These are phyloP conservation scores for Eragrostis nindensis DNA, from an alignment of 176 grass and related monocot species.

Conservation along the genomic window DNA sequence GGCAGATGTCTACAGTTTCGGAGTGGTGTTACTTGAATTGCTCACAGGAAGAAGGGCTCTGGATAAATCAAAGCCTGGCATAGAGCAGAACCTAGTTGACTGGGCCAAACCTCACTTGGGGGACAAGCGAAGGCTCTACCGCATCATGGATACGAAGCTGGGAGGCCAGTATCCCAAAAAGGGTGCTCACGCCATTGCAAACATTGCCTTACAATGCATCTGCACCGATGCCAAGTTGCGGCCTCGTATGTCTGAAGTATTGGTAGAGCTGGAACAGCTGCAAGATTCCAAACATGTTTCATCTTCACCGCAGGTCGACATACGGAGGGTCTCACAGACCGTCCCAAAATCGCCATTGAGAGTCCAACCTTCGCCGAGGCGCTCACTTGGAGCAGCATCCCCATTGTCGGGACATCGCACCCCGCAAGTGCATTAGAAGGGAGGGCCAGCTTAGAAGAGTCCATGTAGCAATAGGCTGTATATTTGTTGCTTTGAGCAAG, in stretches of 20 bases:
- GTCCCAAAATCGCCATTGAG: slow-evolving; percentile 60
- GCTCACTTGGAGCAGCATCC: slow-evolving; percentile 46
- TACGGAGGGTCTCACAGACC: slow-evolving; percentile 37
- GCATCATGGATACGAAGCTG: slow-evolving; percentile 77
- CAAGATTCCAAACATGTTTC: slow-evolving; percentile 53
- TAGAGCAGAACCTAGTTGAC: slow-evolving; percentile 79
- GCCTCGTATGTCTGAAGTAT: slow-evolving; percentile 64
- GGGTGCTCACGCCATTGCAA: slow-evolving; percentile 53
- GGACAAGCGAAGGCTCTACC: slow-evolving; percentile 74
- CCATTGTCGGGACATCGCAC: slow-evolving; percentile 54
- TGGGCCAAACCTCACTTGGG: slow-evolving; percentile 72
- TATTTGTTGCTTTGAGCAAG: slow-evolving; percentile 39
- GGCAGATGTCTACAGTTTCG: slow-evolving; percentile 94
- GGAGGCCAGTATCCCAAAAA: slow-evolving; percentile 86
- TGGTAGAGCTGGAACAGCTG: slow-evolving; percentile 72
- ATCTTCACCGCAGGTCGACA: slow-evolving; percentile 33
- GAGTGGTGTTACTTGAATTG: slow-evolving; percentile 83
- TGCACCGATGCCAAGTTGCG: slow-evolving; percentile 64
- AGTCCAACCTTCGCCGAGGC: slow-evolving; percentile 47
- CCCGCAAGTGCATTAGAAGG: slow-evolving; percentile 51
- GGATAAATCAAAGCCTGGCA: slow-evolving; percentile 66
- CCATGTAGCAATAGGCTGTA: slow-evolving; percentile 34
- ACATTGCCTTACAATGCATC: slow-evolving; percentile 69
- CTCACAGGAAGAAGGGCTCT: slow-evolving; percentile 68
- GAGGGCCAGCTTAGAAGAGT: neutral